A percentile compares a stretch with the other conserved stretches of the same genome.
Evolutionary conservation across 148 eudicot genomes (phyloP).

Genomic region (Fagopyrum tataricum): DNA sequence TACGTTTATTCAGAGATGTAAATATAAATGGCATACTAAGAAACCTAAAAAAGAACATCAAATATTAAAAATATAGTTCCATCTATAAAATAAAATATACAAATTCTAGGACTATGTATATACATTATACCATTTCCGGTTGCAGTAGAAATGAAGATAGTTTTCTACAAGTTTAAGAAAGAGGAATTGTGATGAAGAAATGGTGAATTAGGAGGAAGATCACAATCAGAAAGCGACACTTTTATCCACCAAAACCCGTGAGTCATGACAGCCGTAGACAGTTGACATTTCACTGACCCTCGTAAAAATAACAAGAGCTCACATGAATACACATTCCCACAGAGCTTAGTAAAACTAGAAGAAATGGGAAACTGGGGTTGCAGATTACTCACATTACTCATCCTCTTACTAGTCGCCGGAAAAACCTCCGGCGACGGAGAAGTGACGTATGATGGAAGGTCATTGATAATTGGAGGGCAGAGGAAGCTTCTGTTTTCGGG

Average conservation of each 20-base stretch:
- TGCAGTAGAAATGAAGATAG: neutral
- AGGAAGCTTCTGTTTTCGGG: conserved; percentile 68
- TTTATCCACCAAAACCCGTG: neutral
- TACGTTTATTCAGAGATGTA: no score
- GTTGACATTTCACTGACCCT: neutral
- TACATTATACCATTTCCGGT: neutral
- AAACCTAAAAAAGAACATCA: no score
- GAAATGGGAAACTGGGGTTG: neutral
- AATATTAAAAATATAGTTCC: no score
- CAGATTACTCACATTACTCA: neutral
- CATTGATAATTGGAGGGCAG: conserved; percentile 52
- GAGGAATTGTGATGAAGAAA: no score
- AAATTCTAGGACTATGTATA: no score
- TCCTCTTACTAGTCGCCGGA: neutral
- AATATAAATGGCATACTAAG: no score
- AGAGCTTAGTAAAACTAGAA: neutral
- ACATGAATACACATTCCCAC: neutral
- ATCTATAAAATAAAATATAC: no score
- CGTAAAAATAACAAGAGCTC: neutral
- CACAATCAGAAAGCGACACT: neutral
- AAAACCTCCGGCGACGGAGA: conserved; percentile 11
- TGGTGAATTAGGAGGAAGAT: neutral
- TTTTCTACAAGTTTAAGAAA: no score
- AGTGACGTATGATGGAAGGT: conserved; percentile 72
- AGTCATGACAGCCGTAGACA: neutral